phyloP scores from a whole-genome alignment of 768 basidiomycete genomes.

The Russula griseocarnosa region DNA sequence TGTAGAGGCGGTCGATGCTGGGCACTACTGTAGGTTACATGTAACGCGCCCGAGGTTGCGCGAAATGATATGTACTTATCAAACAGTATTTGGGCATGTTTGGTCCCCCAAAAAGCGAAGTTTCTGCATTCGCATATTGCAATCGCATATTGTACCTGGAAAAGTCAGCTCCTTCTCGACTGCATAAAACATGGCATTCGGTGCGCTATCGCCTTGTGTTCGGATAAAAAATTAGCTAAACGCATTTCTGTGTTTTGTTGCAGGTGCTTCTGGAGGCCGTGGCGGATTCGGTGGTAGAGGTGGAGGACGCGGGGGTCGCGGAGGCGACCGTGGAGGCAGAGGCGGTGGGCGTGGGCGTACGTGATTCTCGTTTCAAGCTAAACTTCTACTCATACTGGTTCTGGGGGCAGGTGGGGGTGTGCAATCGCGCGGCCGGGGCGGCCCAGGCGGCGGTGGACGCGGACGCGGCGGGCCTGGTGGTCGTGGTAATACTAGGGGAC shows the following conservation, averaged over 20 bases:
- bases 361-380: slow-evolving; percentile 4
- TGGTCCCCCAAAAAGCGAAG: neutral
- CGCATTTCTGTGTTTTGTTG: slow-evolving; percentile 8
- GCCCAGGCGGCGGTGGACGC: slow-evolving; percentile 19
- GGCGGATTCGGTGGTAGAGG: slow-evolving; percentile 45
- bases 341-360: slow-evolving; percentile 31
- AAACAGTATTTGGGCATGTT: neutral
- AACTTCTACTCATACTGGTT: neutral
- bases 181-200: slow-evolving; percentile 34
- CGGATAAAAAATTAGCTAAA: neutral
- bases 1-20: too few species aligned
- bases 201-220: slow-evolving; percentile 25
- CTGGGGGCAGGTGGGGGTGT: slow-evolving; percentile 30
- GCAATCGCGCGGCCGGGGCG: slow-evolving; percentile 34
- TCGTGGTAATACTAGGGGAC: slow-evolving; percentile 51
- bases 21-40: too few species aligned
- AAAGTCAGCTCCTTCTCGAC: slow-evolving; percentile 8
- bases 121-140: neutral
- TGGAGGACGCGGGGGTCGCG: slow-evolving; percentile 35
- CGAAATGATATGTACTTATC: slow-evolving; percentile 7
- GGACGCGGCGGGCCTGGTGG: slow-evolving; percentile 49
- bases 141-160: neutral
- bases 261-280: slow-evolving; percentile 67
- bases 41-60: too few species aligned
- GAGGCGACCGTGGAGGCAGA: slow-evolving; percentile 38